phyloP scores from a whole-genome alignment of 805 yeast species.

The Middelhovenomyces tepae region DNA sequence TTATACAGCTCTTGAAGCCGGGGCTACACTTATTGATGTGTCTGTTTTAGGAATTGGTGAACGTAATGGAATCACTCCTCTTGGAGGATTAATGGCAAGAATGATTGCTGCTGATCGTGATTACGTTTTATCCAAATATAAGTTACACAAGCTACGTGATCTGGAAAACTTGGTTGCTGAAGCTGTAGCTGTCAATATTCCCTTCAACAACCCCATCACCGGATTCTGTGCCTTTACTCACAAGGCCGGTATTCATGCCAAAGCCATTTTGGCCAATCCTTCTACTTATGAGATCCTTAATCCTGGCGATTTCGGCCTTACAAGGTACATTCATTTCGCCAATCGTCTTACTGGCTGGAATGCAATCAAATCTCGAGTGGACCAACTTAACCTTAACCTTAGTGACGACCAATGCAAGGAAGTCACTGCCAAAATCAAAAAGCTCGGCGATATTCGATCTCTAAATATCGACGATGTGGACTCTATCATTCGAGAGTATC shows the following conservation, averaged over 20 bases:
- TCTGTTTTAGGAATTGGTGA: constrained; percentile 97
- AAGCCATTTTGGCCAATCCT: constrained; percentile 96
- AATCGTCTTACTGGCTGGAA: constrained; percentile 98
- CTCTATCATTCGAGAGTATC: constrained; percentile 90
- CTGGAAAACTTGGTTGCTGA: constrained; percentile 94
- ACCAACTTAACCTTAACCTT: constrained; percentile 82
- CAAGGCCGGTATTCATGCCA: constrained; percentile 99
- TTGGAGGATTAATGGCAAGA: constrained; percentile 98
- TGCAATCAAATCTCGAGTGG: constrained; percentile 96
- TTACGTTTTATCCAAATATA: constrained; percentile 88
- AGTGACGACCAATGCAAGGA: constrained; percentile 93
- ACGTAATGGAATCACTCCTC: constrained; percentile 95
- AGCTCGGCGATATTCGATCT: constrained; percentile 90
- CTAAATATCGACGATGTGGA: constrained; percentile 95
- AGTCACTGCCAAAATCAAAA: constrained; percentile 86
- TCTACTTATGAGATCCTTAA: constrained; percentile 95
- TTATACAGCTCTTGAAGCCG: constrained; percentile 95
- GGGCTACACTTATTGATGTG: constrained; percentile 90
- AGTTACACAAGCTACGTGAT: constrained; percentile 91
- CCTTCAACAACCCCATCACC: constrained; percentile 97
- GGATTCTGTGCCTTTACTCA: constrained; percentile 99
- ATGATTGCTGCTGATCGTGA: constrained; percentile 98
- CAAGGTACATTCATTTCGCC: constrained; percentile 95
- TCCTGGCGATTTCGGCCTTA: constrained; percentile 91
- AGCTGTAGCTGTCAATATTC: constrained; percentile 93